These are phyloP conservation scores for Silene latifolia DNA, from an alignment of 148 eudicot genomes.

Conservation along the genomic window DNA sequence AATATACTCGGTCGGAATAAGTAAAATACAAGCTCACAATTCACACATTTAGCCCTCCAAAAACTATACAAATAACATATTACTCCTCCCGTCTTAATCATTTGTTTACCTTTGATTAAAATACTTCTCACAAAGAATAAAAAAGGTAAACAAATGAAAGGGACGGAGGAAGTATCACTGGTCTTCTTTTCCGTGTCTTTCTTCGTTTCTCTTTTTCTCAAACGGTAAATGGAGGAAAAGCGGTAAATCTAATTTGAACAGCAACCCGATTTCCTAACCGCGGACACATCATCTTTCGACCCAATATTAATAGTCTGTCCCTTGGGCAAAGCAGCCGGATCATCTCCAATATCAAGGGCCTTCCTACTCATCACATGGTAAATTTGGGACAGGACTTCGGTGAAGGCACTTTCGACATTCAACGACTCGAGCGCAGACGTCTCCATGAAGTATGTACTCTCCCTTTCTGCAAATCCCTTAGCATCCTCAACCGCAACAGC, in stretches of 20 bases:
- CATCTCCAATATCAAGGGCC: constrained; percentile 70
- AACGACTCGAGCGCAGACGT: constrained; percentile 77
- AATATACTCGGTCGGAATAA: constrained; percentile 7
- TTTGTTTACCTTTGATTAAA: too few relatives aligned
- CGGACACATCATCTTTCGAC: constrained; percentile 62
- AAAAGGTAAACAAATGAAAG: too few relatives aligned
- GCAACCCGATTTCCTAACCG: constrained; percentile 67
- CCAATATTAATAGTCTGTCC: constrained; percentile 79
- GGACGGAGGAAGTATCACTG: too few relatives aligned
- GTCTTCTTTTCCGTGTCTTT: not conserved
- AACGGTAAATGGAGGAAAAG: not conserved
- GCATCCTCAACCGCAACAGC: constrained; percentile 61
- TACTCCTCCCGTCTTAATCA: too few relatives aligned
- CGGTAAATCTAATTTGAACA: constrained; percentile 46
- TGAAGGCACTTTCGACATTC: constrained; percentile 79
- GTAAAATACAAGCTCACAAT: constrained; percentile 9
- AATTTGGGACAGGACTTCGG: constrained; percentile 67
- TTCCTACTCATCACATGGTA: constrained; percentile 72
- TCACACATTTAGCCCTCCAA: constrained; percentile 8
- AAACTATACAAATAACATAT: constrained; percentile 14
- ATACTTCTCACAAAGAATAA: too few relatives aligned
- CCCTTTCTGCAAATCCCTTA: constrained; percentile 52
- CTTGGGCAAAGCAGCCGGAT: constrained; percentile 60
- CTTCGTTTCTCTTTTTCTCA: not conserved
- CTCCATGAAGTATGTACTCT: constrained; percentile 73